Conservation (phyloP, 805 yeast species). For the Suhomyces sp. region DNA sequence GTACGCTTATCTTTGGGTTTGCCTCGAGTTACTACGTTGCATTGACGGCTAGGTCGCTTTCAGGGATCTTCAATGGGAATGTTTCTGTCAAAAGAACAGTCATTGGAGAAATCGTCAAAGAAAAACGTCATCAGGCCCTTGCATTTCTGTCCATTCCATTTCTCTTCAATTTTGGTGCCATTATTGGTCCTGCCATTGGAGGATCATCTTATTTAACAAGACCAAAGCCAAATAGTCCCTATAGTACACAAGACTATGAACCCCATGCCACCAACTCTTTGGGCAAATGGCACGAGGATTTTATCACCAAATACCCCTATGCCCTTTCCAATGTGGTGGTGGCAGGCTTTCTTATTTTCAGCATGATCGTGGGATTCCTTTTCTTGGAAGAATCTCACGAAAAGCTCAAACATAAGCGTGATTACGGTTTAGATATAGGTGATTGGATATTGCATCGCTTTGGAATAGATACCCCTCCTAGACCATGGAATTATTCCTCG, state of each 20-base stretch:
- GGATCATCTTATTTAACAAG: slow-evolving; percentile 29
- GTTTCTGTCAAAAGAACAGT: slow-evolving; percentile 32
- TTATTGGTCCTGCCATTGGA: slow-evolving; percentile 34
- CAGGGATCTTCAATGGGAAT: slow-evolving; percentile 32
- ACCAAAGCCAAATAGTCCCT: slow-evolving; percentile 21
- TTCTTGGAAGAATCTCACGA: slow-evolving; percentile 57
- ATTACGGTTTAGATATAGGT: slow-evolving; percentile 47
- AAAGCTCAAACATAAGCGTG: slow-evolving; percentile 35
- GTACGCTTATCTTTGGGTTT: slow-evolving; percentile 30
- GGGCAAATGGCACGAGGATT: slow-evolving; percentile 16
- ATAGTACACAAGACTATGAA: slow-evolving; percentile 5
- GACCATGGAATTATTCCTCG: slow-evolving; percentile 23
- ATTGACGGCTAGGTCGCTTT: slow-evolving; percentile 24
- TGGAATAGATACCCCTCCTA: slow-evolving; percentile 18
- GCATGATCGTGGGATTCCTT: slow-evolving; percentile 40
- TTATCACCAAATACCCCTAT: slow-evolving; percentile 45
- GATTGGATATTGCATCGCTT: slow-evolving; percentile 25
- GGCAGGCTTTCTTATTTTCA: slow-evolving; percentile 32
- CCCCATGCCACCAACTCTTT: background rate
- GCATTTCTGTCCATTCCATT: slow-evolving; percentile 33
- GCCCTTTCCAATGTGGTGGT: slow-evolving; percentile 54
- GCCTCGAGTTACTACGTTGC: slow-evolving; percentile 29
- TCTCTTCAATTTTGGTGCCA: slow-evolving; percentile 32
- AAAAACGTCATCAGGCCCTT: slow-evolving; percentile 29
- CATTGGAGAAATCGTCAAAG: slow-evolving; percentile 32